phyloP scores from a whole-genome alignment of 257 asterid species.

The Solanum pimpinellifolium region DNA sequence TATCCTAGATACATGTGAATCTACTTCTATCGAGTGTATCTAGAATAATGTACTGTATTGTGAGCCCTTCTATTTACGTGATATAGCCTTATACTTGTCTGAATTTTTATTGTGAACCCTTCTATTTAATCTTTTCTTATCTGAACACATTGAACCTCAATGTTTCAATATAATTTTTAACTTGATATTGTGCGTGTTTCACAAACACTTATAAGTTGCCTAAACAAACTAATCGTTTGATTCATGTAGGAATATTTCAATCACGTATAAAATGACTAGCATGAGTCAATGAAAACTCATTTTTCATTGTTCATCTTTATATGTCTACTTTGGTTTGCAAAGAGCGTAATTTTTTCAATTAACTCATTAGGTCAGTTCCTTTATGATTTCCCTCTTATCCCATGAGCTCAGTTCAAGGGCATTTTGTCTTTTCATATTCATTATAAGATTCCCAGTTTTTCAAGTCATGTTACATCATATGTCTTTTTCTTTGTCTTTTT shows the following conservation, averaged over 20 bases:
- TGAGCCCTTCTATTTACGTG: too few relatives aligned
- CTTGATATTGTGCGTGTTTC: neutral
- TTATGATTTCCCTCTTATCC: rapidly evolving
- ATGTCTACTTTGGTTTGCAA: neutral
- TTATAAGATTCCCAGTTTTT: neutral
- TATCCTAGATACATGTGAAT: too few relatives aligned
- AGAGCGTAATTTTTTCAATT: neutral
- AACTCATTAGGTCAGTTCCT: neutral
- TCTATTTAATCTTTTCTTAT: too few relatives aligned
- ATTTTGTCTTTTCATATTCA: neutral
- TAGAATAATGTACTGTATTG: too few relatives aligned
- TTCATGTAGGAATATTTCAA: neutral
- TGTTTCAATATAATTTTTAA: too few relatives aligned
- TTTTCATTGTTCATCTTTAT: neutral
- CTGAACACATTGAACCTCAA: neutral
- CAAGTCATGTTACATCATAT: too few relatives aligned
- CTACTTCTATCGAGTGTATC: too few relatives aligned
- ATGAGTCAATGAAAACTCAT: neutral
- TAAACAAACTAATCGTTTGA: neutral
- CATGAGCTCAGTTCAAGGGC: neutral
- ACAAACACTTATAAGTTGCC: neutral
- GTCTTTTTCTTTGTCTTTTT: too few relatives aligned
- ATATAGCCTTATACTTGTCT: too few relatives aligned
- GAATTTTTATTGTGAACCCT: too few relatives aligned
- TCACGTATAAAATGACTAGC: neutral